Conservation (phyloP, 1,284 basidiomycete genomes). For the Agroathelia rolfsii region DNA sequence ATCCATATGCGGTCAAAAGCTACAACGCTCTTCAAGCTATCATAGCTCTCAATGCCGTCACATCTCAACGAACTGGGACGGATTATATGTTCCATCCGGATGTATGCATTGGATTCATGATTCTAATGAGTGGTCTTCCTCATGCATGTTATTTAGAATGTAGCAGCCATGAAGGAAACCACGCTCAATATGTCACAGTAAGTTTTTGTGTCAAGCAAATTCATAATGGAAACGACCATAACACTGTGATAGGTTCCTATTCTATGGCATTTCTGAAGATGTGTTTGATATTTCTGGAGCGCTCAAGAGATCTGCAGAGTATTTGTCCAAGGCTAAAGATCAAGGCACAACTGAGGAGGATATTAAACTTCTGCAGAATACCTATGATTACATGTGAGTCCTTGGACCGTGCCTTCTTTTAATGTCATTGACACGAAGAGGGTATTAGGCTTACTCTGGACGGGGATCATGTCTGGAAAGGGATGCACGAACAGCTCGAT, state of each 20-base stretch:
- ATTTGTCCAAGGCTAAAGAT: conserved; percentile 29
- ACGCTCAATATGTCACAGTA: conserved; percentile 69
- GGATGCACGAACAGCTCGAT: conserved; percentile 27
- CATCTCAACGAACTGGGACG: conserved; percentile 64
- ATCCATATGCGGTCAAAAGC: conserved; percentile 58
- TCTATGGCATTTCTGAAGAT: conserved; percentile 56
- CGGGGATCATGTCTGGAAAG: conserved; percentile 25
- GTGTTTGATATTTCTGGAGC: conserved; percentile 45
- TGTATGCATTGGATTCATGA: conserved; percentile 25
- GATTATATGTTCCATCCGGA: conserved; percentile 69
- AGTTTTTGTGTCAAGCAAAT: conserved; percentile 25
- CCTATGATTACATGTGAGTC: conserved; percentile 25
- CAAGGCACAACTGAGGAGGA: conserved; percentile 35
- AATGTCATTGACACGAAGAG: not conserved
- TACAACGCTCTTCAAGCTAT: conserved; percentile 76
- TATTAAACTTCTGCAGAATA: conserved; percentile 33
- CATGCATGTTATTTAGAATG: conserved; percentile 32
- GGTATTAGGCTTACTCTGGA: conserved; percentile 18
- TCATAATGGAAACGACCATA: conserved; percentile 23
- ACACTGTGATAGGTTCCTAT: conserved; percentile 51
- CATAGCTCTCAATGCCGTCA: conserved; percentile 72
- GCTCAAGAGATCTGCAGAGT: conserved; percentile 23
- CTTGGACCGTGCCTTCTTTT: not conserved
- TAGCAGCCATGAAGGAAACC: conserved; percentile 34
- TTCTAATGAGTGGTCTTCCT: conserved; percentile 19